Conservation (phyloP, 306 rosid genomes). For the Sphenostylis stenocarpa region DNA sequence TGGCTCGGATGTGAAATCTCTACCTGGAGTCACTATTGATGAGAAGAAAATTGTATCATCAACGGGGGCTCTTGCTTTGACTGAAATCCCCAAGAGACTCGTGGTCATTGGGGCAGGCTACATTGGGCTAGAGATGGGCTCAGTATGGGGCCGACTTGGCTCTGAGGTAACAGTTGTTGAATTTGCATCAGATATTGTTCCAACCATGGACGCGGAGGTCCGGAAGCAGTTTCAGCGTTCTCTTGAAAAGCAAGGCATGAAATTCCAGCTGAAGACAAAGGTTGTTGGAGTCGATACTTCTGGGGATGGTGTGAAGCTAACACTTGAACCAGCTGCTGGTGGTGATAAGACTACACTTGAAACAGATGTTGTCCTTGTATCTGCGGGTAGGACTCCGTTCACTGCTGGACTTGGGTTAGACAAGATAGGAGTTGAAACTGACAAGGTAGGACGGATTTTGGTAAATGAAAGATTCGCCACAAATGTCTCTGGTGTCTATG, state of each 20-base stretch:
- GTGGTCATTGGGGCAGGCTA: slow-evolving; percentile 97
- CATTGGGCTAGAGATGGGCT: slow-evolving; percentile 98
- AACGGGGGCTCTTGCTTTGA: slow-evolving; percentile 87
- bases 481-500: slow-evolving; percentile 78
- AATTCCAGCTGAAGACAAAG: slow-evolving; percentile 88
- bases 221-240: slow-evolving; percentile 95
- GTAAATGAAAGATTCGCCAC: slow-evolving; percentile 79
- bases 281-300: slow-evolving; percentile 89
- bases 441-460: slow-evolving; percentile 74
- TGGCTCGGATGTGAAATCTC: slow-evolving; percentile 93
- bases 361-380: slow-evolving; percentile 95
- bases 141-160: slow-evolving; percentile 96
- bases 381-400: slow-evolving; percentile 95
- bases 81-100: slow-evolving; percentile 88
- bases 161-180: slow-evolving; percentile 92
- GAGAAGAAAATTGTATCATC: slow-evolving; percentile 96
- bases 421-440: slow-evolving; percentile 85
- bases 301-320: slow-evolving; percentile 84
- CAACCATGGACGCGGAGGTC: slow-evolving; percentile 86
- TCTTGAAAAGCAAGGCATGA: slow-evolving; percentile 97
- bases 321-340: slow-evolving; percentile 94
- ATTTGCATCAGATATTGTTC: slow-evolving; percentile 91
- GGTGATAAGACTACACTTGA: slow-evolving; percentile 76
- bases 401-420: slow-evolving; percentile 85
- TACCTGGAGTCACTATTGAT: slow-evolving; percentile 86